phyloP scores from a whole-genome alignment of 2,329 filamentous ascomycete species.

The Fusarium sp. region DNA sequence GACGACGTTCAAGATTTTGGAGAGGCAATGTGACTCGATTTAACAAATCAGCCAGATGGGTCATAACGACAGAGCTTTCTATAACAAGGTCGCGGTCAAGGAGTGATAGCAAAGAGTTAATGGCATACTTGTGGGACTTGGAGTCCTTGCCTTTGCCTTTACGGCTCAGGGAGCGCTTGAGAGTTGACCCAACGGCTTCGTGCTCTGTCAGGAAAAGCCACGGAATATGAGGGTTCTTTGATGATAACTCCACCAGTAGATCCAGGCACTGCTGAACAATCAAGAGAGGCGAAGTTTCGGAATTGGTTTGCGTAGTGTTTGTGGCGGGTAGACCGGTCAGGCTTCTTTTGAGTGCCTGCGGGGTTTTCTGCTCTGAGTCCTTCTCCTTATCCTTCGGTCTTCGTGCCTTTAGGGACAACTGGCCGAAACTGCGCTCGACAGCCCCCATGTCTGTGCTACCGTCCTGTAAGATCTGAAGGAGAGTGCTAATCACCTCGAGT shows the following conservation, averaged over 20 bases:
- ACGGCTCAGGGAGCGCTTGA: conserved; percentile 78
- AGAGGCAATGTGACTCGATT: conserved; percentile 89
- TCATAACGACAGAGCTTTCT: conserved; percentile 97
- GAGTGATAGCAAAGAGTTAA: conserved; percentile 88
- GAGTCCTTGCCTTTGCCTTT: conserved; percentile 90
- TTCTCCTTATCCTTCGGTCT: conserved; percentile 74
- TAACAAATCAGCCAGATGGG: conserved; percentile 84
- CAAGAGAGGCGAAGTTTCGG: conserved; percentile 91
- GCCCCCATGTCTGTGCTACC: conserved; percentile 92
- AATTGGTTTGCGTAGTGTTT: conserved; percentile 65
- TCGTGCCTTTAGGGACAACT: conserved; percentile 89
- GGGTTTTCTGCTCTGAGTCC: conserved; percentile 72
- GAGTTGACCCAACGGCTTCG: conserved; percentile 74
- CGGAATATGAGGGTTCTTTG: conserved; percentile 85
- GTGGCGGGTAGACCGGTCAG: conserved; percentile 65
- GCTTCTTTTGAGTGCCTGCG: conserved; percentile 79
- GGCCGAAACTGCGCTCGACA: conserved; percentile 93
- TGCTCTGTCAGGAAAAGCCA: conserved; percentile 96
- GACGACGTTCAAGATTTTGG: conserved; percentile 80
- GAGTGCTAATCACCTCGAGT: conserved; percentile 89
- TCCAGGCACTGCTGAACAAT: conserved; percentile 95
- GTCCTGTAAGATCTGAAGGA: conserved; percentile 93
- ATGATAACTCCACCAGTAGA: conserved; percentile 82
- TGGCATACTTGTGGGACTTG: conserved; percentile 84
- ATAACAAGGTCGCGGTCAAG: conserved; percentile 95